Evolutionary conservation across 305 asterid species (phyloP), one percentile per base, ranked within the genome.

Genomic region (Fraxinus platypoda): DNA sequence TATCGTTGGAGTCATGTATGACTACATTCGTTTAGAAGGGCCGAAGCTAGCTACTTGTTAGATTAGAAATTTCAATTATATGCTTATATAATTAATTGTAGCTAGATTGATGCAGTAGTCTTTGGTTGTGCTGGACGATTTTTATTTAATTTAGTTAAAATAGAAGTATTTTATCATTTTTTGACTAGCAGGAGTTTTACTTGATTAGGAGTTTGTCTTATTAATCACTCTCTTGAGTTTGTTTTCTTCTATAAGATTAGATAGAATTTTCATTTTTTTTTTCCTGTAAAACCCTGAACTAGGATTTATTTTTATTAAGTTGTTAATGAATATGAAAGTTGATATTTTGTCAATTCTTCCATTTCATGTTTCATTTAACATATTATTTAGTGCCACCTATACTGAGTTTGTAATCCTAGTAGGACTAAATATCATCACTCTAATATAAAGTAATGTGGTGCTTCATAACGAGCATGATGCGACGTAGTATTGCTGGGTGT

Each of bases 21-120:
- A 93, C 70, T 93, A 93, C 82, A 90, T 93, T 77, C 94, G 97
- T 37, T 37, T 93, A 0, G 97, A 93, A 83, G 93, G 87, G 5
- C 93, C 97, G 0, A 23, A 85, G 0, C 12, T 1, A 59, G 54
- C 41, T 13, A 12, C 74, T 23, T 17, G 72, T 41, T 83, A 74
- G 77, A 6, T 74, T 19, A 11, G 6, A 46, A 13, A 13, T 19
- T n/a, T 59, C 70, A 7, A 59, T 59, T 59, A 59, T 2, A 19
- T 19, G 30, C 26, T 59, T 59, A n/a, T n/a, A n/a, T n/a, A n/a
- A n/a, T n/a, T n/a, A n/a, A n/a, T n/a, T n/a, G n/a, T n/a, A n/a
- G n/a, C n/a, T n/a, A n/a, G n/a, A n/a, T n/a, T n/a, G n/a, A n/a
- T 62, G 71, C 13, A 62, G 12, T 62, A 62, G 17, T 25, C 26